Base-by-base conservation (phyloP, 2,329 filamentous ascomycete species). In the Exophiala lecanii-corni region DNA sequence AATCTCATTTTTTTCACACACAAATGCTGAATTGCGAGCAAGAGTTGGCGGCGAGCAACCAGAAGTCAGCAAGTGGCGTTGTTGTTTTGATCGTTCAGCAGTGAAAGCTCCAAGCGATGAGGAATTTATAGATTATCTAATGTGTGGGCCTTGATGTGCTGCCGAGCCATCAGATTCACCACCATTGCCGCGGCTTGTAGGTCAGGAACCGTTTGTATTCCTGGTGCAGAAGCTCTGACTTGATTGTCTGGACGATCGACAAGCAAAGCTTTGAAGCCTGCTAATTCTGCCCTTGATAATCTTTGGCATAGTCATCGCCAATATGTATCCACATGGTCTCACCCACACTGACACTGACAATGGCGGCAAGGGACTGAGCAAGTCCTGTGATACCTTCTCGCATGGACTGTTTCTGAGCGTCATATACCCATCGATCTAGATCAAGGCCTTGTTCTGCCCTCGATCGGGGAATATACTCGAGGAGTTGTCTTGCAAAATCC, bases 301-400 rank as follows among this genome's bases (percentile, higher is more conserved):
- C 69, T 47, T 69, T 68, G 9, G 53, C 45, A 40, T 59, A 62
- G 25, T 71, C 66, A 49, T 72, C 69, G 1, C 69, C 69, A n/a
- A 71, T 60, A 57, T 71, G 69, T 1, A 71, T 55, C 37, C 47
- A 51, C 19, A 36, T 39, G 9, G 37, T 30, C 19, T 49, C 43
- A 7, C 39, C 28, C 21, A 21, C 33, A 15, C 20, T 21, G 28
- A 33, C 2, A 12, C 28, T 20, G 15, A 36, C 10, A 13, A 26
- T 6, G 23, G 23, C 23, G 6, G 23, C 23, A 12, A 26, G 12
- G 12, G 23, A 26, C 12, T 26, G 23, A 26, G 23, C 23, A 6
- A 26, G 6, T 26, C 7, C 23, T 12, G 12, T 7, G 12, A 12
- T 12, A 6, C 6, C 12, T 12, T 26, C 7, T 7, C 23, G 7